Evolutionary conservation across 2,329 filamentous ascomycete genomes (phyloP).

Genomic region (Colletotrichum tropicale): DNA sequence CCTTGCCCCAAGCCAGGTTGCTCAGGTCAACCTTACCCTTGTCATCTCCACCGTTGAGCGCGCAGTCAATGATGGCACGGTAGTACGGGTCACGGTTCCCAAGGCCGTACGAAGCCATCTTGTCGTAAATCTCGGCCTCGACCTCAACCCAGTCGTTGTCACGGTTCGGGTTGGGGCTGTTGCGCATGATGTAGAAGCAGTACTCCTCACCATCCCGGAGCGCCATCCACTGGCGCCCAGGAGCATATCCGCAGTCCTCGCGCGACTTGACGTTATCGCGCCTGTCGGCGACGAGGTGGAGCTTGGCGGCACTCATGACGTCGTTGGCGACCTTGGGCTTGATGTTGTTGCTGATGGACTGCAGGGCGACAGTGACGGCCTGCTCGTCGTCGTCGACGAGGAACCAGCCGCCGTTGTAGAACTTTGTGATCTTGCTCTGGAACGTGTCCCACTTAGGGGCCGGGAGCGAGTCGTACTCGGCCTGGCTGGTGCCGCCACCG

Average conservation of each 20-base stretch:
- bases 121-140: neutral
- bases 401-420: slow-evolving; percentile 18
- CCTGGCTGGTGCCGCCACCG: neutral
- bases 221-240: neutral
- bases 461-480: slow-evolving; percentile 4
- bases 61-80: neutral
- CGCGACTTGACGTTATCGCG: neutral
- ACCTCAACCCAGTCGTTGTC: slow-evolving; percentile 3
- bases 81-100: neutral
- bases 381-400: slow-evolving; percentile 8
- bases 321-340: slow-evolving; percentile 16
- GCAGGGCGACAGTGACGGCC: neutral
- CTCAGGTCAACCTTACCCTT: neutral
- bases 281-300: slow-evolving; percentile 3
- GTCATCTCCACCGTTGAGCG: neutral
- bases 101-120: neutral
- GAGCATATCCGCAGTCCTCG: neutral
- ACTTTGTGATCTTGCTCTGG: slow-evolving; percentile 9
- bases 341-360: slow-evolving; percentile 3
- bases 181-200: slow-evolving; percentile 11
- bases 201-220: neutral
- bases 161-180: neutral
- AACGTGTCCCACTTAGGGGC: slow-evolving; percentile 1
- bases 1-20: neutral
- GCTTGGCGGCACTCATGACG: neutral